Conservation (phyloP, 192 early-diverging fungal genomes). For the Coemansia asiatica region DNA sequence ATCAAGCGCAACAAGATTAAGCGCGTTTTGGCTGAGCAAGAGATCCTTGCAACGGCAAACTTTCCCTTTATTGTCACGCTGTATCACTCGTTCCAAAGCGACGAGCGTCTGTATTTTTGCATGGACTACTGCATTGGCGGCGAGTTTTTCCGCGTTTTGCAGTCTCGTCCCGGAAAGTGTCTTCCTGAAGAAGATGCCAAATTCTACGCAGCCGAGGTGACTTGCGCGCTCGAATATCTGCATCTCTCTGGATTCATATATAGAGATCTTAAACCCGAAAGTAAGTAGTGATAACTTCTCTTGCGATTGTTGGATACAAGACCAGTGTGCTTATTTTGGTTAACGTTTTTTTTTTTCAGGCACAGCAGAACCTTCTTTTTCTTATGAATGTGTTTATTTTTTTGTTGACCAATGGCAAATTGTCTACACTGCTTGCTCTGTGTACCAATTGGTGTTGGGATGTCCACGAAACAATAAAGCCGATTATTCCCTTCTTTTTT, state of each 20-base stretch:
- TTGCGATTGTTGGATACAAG: not conserved
- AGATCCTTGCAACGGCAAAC: slow-evolving; percentile 83
- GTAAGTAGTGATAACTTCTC: slow-evolving; percentile 57
- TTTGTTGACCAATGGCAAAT: too few species aligned
- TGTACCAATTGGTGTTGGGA: not conserved
- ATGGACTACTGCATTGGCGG: slow-evolving; percentile 89
- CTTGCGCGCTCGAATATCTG: slow-evolving; percentile 91
- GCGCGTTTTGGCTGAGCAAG: slow-evolving; percentile 95
- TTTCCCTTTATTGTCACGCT: slow-evolving; percentile 90
- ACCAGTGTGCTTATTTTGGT: not conserved
- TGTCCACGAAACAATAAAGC: not conserved
- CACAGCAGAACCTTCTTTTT: too few species aligned
- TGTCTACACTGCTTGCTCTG: too few species aligned
- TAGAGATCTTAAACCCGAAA: slow-evolving; percentile 97
- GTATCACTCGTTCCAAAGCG: slow-evolving; percentile 87
- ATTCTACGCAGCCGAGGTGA: slow-evolving; percentile 98
- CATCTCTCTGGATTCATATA: slow-evolving; percentile 97
- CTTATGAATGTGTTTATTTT: too few species aligned
- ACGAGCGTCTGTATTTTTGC: slow-evolving; percentile 83
- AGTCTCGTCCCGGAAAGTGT: slow-evolving; percentile 85
- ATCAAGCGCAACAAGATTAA: slow-evolving; percentile 98
- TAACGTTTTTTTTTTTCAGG: not conserved
- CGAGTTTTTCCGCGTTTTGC: slow-evolving; percentile 87
- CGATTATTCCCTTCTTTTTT: not conserved
- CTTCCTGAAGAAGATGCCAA: slow-evolving; percentile 85